Percentiles rank a stretch among this genome's conserved stretches.
phyloP scores from a whole-genome alignment of 768 basidiomycete genomes.

The Termitomyces sp. region DNA sequence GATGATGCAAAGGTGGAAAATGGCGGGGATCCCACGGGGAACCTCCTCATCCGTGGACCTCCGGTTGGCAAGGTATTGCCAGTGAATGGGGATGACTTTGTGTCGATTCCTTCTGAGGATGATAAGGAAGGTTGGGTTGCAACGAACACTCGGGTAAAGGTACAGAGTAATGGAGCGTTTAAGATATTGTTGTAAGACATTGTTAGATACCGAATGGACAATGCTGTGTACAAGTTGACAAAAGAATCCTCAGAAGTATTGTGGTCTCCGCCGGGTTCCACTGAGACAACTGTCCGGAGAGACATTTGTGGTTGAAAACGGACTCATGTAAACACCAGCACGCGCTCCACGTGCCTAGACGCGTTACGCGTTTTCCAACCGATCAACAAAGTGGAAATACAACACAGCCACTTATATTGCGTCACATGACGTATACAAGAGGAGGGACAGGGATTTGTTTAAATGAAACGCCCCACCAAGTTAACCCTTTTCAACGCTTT shows the following conservation, averaged over 20 bases:
- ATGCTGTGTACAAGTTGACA: neutral
- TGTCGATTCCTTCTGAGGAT: constrained; percentile 24
- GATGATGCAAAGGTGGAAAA: constrained; percentile 59
- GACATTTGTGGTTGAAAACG: too few relatives aligned
- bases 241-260: neutral
- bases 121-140: constrained; percentile 40
- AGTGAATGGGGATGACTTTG: constrained; percentile 33
- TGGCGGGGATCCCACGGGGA: constrained; percentile 62
- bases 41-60: constrained; percentile 64
- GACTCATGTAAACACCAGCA: constrained; percentile 1
- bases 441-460: constrained; percentile 15
- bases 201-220: neutral
- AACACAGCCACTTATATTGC: constrained; percentile 32
- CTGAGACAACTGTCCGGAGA: too few relatives aligned
- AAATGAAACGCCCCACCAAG: constrained; percentile 18
- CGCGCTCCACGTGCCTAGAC: constrained; percentile 17
- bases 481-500: constrained; percentile 16
- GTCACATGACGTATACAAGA: constrained; percentile 18
- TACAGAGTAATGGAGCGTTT: constrained; percentile 68
- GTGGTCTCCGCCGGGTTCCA: neutral
- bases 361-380: constrained; percentile 11
- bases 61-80: constrained; percentile 57
- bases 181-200: constrained; percentile 18
- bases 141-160: constrained; percentile 37
- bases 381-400: constrained; percentile 36